Conservation (phyloP, 352 stramenopile genomes). For the Thraustochytrium striatum region DNA sequence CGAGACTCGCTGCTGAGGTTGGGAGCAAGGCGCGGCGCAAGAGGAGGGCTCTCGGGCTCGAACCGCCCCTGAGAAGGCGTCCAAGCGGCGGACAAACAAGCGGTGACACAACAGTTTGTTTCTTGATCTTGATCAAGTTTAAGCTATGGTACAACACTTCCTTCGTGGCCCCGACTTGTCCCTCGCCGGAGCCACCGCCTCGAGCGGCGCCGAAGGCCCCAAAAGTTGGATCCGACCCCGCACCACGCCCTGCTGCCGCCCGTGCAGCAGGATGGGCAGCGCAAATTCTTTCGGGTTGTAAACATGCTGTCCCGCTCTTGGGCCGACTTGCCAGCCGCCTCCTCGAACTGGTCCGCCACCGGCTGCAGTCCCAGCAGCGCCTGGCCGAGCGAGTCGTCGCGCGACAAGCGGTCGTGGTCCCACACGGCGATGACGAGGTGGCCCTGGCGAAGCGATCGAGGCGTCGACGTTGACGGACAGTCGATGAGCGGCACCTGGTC, state of each 20-base stretch:
- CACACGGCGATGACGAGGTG: conserved; percentile 28
- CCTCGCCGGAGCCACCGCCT: not conserved
- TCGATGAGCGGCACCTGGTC: conserved; percentile 6
- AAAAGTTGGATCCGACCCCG: conserved; percentile 17
- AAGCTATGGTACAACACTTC: no score
- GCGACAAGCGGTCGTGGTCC: not conserved
- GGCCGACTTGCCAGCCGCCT: no score
- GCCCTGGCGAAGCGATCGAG: not conserved
- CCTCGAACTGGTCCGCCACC: conserved; percentile 23
- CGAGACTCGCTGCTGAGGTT: not conserved
- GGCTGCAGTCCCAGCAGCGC: not conserved
- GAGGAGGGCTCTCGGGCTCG: no score
- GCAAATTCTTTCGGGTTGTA: conserved; percentile 18
- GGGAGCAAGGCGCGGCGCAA: not conserved
- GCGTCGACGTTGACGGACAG: not conserved
- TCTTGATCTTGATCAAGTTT: no score
- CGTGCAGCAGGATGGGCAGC: conserved; percentile 23
- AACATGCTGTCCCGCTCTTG: no score
- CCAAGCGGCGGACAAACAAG: no score
- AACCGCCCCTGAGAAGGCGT: no score
- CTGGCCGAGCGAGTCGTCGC: conserved; percentile 26
- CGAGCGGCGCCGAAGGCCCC: not conserved
- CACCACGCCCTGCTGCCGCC: not conserved
- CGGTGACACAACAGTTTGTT: no score
- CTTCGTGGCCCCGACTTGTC: no score